Evolutionary conservation across 2,329 filamentous ascomycete genomes (phyloP), one percentile per base, ranked within the genome.

Genomic region (Cercospora sesami): DNA sequence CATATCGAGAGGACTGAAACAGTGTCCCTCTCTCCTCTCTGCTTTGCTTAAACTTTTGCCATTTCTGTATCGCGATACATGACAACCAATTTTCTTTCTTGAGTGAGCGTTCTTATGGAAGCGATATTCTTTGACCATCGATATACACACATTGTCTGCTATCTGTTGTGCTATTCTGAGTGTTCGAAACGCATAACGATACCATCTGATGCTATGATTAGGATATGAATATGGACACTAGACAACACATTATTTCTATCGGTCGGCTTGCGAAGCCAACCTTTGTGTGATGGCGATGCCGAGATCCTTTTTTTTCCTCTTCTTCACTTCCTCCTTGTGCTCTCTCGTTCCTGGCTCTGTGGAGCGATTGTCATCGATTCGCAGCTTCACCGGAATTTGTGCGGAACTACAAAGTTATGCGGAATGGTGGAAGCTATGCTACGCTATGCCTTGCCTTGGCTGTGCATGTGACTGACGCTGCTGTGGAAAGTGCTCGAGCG

Each of bases 121-220:
- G 45, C 45, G 45, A 16, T 1, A 31, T 36, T 31, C 9, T 31
- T 16, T 36, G 5, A 36, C 14, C 12, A 1, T 36, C 6, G 33
- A 36, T 12, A 36, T 36, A 14, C 6, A 36, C 33, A 64, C 31
- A 31, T 21, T 53, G n/a, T 10, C 36, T 33, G 33, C 16, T 14
- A 21, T 48, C 39, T 21, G 2, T 21, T 48, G 42, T 10, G 4
- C 18, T 23, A 5, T 18, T 48, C 30, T 33, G 31, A 33, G 31
- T 14, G 9, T 48, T n/a, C 7, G 45, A 23, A 48, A 63, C 21
- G 60, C 39, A 63, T 63, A 12, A 42, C 45, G 61, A 63, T 55
- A 63, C 30, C 61, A 63, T 48, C 36, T 62, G 60, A 62, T 62
- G 42, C 60, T 36, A 36, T 14, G 31, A 28, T 39, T 36, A 23